Percentiles rank a stretch among this genome's conserved stretches.
Evolutionary conservation across 164 flowering plant species (phyloP).

Genomic region (Hamamelis virginiana): DNA sequence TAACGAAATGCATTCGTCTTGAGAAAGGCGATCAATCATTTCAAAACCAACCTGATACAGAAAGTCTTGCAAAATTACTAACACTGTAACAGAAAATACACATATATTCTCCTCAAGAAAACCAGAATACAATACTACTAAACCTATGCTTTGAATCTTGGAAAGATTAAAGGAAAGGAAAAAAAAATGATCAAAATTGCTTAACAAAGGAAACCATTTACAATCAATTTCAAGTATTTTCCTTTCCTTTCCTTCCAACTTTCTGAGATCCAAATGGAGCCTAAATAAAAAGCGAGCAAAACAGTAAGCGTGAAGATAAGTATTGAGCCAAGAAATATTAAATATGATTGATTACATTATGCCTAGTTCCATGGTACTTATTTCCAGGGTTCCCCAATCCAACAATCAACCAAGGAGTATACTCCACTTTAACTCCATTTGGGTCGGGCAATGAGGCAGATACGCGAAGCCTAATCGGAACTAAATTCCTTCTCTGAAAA

Average conservation of each 20-base stretch:
- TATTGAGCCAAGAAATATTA: background rate
- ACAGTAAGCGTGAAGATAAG: background rate
- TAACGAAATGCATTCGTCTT: slow-evolving; percentile 67
- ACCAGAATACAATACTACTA: too few relatives aligned
- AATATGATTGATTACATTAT: slow-evolving; percentile 56
- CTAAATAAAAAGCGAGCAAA: background rate
- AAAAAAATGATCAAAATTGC: background rate
- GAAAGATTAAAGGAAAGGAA: too few relatives aligned
- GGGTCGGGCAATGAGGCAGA: slow-evolving; percentile 47
- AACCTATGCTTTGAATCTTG: too few relatives aligned
- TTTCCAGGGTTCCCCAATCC: slow-evolving; percentile 96
- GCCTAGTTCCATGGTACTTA: slow-evolving; percentile 92
- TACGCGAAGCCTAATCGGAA: slow-evolving; percentile 28
- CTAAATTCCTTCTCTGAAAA: slow-evolving; percentile 20
- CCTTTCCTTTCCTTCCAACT: too few relatives aligned
- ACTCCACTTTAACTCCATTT: slow-evolving; percentile 63
- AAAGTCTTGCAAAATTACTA: background rate
- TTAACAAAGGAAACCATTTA: too few relatives aligned
- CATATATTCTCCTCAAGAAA: too few relatives aligned
- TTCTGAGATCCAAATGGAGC: too few relatives aligned
- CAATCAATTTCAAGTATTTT: too few relatives aligned
- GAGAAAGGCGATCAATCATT: slow-evolving; percentile 85
- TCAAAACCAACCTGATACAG: slow-evolving; percentile 86
- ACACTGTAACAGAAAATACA: background rate
- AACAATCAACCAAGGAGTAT: slow-evolving; percentile 92